Base-by-base conservation (phyloP, 176 grass and related monocot genomes). In the Puccinellia tenuiflora region DNA sequence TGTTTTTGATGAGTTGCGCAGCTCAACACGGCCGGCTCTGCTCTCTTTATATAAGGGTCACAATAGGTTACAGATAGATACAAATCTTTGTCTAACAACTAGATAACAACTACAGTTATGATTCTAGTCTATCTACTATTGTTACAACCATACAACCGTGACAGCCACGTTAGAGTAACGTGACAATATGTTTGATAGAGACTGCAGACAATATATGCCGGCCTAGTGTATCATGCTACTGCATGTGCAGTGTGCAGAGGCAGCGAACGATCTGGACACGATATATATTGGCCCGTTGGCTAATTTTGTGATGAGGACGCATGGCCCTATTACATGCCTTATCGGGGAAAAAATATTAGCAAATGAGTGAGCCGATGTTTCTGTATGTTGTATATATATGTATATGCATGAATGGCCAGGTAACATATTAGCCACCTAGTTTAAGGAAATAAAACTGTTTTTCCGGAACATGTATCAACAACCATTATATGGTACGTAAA, bases 201-300 rank as follows among this genome's bases (percentile, higher is more conserved):
- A 45, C 25, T 12, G 64, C 31, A 37, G 22, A 75, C 25, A 48
- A 50, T 35, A n/a, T n/a, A 47, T 38, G 61, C 45, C 30, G 16
- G 46, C 62, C 12, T 67, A 46, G 2, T 26, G 11, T 12, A 60
- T 28, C 47, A 75, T 39, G 33, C 72, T 51, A 53, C 72, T 57
- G 75, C 75, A 78, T 62, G 37, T 53, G n/a, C n/a, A n/a, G n/a
- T n/a, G n/a, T n/a, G 47, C 22, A 40, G 31, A 81, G 30, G n/a
- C 47, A 46, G 24, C 16, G 26, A 74, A 50, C 45, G 16, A 74
- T 73, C 25, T 73, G 25, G 15, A 30, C 6, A 43, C 1, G 14
- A 35, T 20, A 65, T 65, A 65, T 60, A 60, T 45, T 6, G 39
- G 14, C 29, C 17, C 24, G 24, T 38, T 55, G 31, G 50, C 51